Evolutionary conservation across 106 monocot genomes (phyloP), one percentile per base, ranked within the genome.

Genomic region (Gastrodia elata): DNA sequence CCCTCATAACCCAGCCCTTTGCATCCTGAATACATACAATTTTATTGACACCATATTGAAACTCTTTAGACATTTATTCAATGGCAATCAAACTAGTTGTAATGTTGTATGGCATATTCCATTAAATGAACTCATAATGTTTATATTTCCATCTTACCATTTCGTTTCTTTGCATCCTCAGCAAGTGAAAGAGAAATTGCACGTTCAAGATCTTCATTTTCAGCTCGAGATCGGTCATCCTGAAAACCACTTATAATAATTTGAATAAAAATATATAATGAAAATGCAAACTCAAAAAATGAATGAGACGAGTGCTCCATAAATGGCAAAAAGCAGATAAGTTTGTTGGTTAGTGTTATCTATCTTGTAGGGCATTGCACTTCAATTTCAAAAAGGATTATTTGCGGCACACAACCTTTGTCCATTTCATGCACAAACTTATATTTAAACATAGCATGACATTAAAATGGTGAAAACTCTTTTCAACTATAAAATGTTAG

Each of bases 171-270:
- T 6, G 77, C 82, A 75, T 86, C 83, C 65, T 96, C 96, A 30
- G 87, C 87, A 71, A 96, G 86, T n/a, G 92, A 90, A 74, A 89
- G 84, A 38, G 92, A 87, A 74, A 93, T 83, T 34, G 92, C 97
- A 76, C 68, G 90, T 61, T 97, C 97, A 43, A 87, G 68, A n/a
- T 97, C 97, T 76, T 97, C 92, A 46, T 97, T 83, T 15, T 86
- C 87, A 58, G 82, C 55, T 90, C 81, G 83, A 3, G 92, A 39
- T 67, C 46, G 85, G 70, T 88, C 92, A 65, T 88, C 88, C 92
- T 96, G 77, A 71, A 38, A 79, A 64, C 14, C 80, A 22, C 20
- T 37, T 67, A 67, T 20, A n/a, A 37, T 38, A 37, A 40, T 39
- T 26, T 28, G 24, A 58, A 25, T 5, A 58, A 26, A 58, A 61